Evolutionary conservation across 1,284 basidiomycete genomes (phyloP), one percentile per base, ranked within the genome.

Genomic region (Puccinia polysora): DNA sequence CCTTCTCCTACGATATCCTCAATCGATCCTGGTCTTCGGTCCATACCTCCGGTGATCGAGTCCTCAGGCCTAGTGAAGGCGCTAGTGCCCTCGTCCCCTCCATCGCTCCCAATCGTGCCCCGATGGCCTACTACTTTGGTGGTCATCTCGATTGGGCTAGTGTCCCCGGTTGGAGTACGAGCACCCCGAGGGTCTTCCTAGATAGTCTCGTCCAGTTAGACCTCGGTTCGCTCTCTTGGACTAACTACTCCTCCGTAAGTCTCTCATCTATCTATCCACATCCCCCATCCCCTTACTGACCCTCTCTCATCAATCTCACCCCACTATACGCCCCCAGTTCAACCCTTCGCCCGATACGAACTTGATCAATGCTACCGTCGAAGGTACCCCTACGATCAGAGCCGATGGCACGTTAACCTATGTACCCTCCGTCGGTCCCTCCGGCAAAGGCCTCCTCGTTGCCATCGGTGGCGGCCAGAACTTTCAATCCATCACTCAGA

Each of bases 391-490:
- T 0, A 73, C 77, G 1, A 74, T 76, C 10, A 70, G 77, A 14
- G 77, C 76, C 0, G 77, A 78, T 50, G 75, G 76, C 4, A 75
- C 76, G 2, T 59, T 78, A 3, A 76, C 76, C 55, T 77, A 73
- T 58, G 75, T 76, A 0, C 76, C 75, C n/a, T 65, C 64, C 18
- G 64, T 76, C 14, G 76, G 76, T 1, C 75, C 74, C 0, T 56
- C 74, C 36, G 59, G 63, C 2, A 65, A 77, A 52, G 77, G 77
- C 15, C 64, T 76, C 14, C 68, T 78, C 2, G 76, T 78, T 15
- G 73, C 75, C 1, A 77, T 78, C 30, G 77, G 77, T n/a, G 77
- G 77, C 15, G 77, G 76, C n/a, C 67, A 70, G 60, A 70, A 70
- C 56, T 70, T 70, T 60, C 67, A 70, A 52, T 70, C 67, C 2